These are phyloP conservation scores for Anthracocystis setariae DNA, from an alignment of 1,284 basidiomycete species.

Conservation along the genomic window DNA sequence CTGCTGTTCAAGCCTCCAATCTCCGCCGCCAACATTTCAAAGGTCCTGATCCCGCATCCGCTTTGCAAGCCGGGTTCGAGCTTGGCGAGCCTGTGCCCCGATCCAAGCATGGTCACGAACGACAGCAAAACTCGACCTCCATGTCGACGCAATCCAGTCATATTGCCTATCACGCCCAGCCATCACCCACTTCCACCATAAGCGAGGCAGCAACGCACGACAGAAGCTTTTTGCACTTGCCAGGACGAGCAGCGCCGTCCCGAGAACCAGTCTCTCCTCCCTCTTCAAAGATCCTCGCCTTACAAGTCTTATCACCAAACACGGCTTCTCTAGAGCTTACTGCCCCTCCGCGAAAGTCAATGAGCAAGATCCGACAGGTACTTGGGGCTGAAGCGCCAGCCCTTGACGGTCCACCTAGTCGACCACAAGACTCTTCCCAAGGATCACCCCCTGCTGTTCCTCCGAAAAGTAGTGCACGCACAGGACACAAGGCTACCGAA, in stretches of 20 bases:
- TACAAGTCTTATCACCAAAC: too few species aligned
- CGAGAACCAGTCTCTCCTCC: too few species aligned
- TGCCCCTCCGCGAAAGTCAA: too few species aligned
- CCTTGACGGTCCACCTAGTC: neutral
- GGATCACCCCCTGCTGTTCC: constrained; percentile 13
- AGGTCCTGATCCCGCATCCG: too few species aligned
- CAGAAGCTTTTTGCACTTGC: constrained; percentile 11
- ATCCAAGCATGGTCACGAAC: neutral
- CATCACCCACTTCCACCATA: neutral
- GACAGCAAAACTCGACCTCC: constrained; percentile 9
- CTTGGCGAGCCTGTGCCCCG: neutral
- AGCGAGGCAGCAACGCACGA: constrained; percentile 1
- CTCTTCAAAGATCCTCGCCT: too few species aligned
- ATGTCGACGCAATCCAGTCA: constrained; percentile 12
- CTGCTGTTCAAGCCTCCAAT: too few species aligned
- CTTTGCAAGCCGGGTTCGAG: constrained; percentile 1
- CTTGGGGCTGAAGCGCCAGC: too few species aligned
- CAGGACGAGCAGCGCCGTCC: neutral
- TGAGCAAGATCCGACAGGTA: too few species aligned
- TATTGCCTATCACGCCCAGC: neutral
- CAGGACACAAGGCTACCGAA: neutral
- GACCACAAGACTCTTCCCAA: neutral
- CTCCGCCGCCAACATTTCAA: too few species aligned
- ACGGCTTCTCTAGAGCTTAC: too few species aligned
- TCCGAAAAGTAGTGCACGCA: constrained; percentile 11